Base-by-base conservation (phyloP, 495 filamentous ascomycete genomes). In the Glarea lozoyensis region DNA sequence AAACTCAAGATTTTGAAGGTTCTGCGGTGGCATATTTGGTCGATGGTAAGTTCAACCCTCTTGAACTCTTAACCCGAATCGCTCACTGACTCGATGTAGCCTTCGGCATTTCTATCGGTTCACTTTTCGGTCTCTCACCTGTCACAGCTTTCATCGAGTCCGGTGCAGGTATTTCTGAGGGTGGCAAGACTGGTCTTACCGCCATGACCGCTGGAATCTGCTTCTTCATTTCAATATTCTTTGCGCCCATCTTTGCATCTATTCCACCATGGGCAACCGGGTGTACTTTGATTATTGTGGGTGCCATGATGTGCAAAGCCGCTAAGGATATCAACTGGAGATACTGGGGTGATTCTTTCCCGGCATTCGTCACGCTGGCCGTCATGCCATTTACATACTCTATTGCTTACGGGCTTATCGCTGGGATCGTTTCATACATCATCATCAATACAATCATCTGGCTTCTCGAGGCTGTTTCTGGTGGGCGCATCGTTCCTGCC, bases 61-160 rank as follows among this genome's bases (percentile, higher is more conserved):
- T n/a, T n/a, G n/a, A n/a, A n/a, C n/a, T n/a, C n/a, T n/a, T n/a
- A n/a, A n/a, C n/a, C n/a, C n/a, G n/a, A n/a, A n/a, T n/a, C n/a
- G n/a, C n/a, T n/a, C n/a, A n/a, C n/a, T n/a, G n/a, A n/a, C n/a
- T n/a, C n/a, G n/a, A n/a, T n/a, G n/a, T n/a, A n/a, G 84, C 85
- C 7, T 58, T 86, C 33, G 75, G 70, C 46, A 85, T 89, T 53
- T 80, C 82, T 3, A 84, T 90, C 50, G 85, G 85, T 2, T 76
- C 81, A 6, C 68, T 89, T 9, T 65, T 90, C 25, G 85, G 85
- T 42, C 71, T 66, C 17, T 77, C 85, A 0, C 84, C 85, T 1
- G 83, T 88, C 1, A 88, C 85, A n/a, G 85, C 85, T 22, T 90
- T 86, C 55, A 76, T 90, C 50, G 85, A 89, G 60, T 85, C 80